phyloP scores from a whole-genome alignment of 2,329 filamentous ascomycete species.

The Ascochyta fabae region DNA sequence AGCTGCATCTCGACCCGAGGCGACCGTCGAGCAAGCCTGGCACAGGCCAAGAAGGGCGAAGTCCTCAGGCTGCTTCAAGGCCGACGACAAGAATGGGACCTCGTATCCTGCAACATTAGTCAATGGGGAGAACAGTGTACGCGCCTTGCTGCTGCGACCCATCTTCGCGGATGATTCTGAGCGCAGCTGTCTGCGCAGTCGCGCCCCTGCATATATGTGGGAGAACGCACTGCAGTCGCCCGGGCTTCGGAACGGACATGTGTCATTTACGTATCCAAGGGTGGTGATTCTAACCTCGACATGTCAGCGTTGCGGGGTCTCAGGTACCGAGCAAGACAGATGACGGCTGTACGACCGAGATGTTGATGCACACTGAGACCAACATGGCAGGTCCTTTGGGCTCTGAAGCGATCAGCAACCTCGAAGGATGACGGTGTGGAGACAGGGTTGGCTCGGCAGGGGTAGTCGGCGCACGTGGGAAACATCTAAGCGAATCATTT shows the following conservation, averaged over 20 bases:
- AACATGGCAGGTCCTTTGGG: slow-evolving; percentile 14
- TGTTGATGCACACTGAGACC: slow-evolving; percentile 11
- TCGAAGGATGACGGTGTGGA: slow-evolving; percentile 13
- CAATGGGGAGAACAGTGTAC: slow-evolving; percentile 1
- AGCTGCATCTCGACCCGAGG: neutral
- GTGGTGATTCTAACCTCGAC: neutral
- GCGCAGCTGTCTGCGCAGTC: slow-evolving; percentile 1
- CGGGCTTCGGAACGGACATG: slow-evolving; percentile 18
- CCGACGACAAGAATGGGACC: slow-evolving; percentile 1
- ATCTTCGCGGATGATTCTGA: slow-evolving; percentile 11
- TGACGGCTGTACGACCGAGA: neutral
- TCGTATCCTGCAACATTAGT: slow-evolving; percentile 6
- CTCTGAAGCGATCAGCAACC: slow-evolving; percentile 5
- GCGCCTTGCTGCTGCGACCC: slow-evolving; percentile 13
- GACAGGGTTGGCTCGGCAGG: slow-evolving; percentile 14
- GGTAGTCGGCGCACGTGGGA: slow-evolving; percentile 9
- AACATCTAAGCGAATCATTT: slow-evolving; percentile 13
- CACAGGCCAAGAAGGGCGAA: slow-evolving; percentile 17
- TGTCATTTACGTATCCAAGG: slow-evolving; percentile 10
- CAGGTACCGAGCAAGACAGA: neutral
- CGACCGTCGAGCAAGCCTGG: slow-evolving; percentile 9
- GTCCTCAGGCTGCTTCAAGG: slow-evolving; percentile 13
- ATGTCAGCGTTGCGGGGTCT: slow-evolving; percentile 12
- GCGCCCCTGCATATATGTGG: slow-evolving; percentile 12
- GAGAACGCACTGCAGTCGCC: slow-evolving; percentile 6